These are phyloP conservation scores for Cercospora sp. DNA, from an alignment of 2,329 filamentous ascomycete genomes.

Conservation along the genomic window DNA sequence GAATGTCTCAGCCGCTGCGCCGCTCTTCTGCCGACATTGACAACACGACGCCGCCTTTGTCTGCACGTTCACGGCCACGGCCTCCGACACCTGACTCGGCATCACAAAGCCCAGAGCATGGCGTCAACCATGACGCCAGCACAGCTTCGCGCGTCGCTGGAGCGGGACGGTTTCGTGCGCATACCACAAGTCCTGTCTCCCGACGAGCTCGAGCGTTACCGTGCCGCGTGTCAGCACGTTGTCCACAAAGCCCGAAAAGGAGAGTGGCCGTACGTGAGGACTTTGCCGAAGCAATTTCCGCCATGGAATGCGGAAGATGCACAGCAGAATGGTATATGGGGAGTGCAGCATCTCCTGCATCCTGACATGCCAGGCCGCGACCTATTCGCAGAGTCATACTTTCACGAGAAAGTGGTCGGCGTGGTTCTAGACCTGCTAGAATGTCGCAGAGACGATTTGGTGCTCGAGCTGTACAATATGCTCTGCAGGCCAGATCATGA, in stretches of 20 bases:
- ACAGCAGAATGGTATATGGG: slow-evolving; percentile 73
- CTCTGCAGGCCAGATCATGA: slow-evolving; percentile 70
- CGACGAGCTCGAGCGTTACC: slow-evolving; percentile 59
- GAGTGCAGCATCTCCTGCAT: slow-evolving; percentile 81
- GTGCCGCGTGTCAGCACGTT: slow-evolving; percentile 59
- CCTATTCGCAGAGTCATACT: slow-evolving; percentile 70
- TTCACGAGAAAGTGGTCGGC: slow-evolving; percentile 63
- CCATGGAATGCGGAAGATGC: slow-evolving; percentile 64
- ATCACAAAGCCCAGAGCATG: slow-evolving; percentile 19
- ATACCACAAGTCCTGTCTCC: slow-evolving; percentile 65
- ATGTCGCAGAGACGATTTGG: slow-evolving; percentile 59
- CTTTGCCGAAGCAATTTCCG: slow-evolving; percentile 86
- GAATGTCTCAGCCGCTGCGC: not conserved
- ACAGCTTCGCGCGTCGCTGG: slow-evolving; percentile 56
- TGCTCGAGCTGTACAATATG: slow-evolving; percentile 88
- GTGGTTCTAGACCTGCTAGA: slow-evolving; percentile 67
- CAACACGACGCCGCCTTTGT: slow-evolving; percentile 2
- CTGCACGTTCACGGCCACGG: not conserved
- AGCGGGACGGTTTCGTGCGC: slow-evolving; percentile 73
- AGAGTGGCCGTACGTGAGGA: slow-evolving; percentile 78
- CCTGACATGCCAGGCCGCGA: slow-evolving; percentile 64
- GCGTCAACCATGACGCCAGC: slow-evolving; percentile 17
- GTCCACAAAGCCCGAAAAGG: slow-evolving; percentile 66
- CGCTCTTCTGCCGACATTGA: not conserved
- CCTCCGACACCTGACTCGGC: not conserved